Conservation (phyloP, 495 filamentous ascomycete species). For the Neurospora sp. region DNA sequence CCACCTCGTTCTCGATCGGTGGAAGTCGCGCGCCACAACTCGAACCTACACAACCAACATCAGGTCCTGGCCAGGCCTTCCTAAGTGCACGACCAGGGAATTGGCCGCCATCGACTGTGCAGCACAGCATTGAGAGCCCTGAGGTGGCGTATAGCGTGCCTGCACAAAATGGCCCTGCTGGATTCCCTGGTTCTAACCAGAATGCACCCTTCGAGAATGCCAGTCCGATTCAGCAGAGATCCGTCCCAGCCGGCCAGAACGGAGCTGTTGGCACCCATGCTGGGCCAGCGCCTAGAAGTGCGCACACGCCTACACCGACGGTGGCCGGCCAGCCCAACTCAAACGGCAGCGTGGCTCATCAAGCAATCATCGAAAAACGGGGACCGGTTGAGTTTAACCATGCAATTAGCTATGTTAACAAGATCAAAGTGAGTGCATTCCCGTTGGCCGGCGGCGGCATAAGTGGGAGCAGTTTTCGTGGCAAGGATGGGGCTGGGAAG, state of each 20-base stretch:
- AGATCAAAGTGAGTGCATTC: slow-evolving; percentile 72
- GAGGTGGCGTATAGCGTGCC: slow-evolving; percentile 44
- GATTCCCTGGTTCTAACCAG: slow-evolving; percentile 36
- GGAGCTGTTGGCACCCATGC: slow-evolving; percentile 26
- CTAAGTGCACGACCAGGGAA: slow-evolving; percentile 28
- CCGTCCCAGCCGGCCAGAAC: slow-evolving; percentile 70
- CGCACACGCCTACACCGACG: slow-evolving; percentile 43
- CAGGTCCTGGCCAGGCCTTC: slow-evolving; percentile 25
- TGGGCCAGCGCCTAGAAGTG: slow-evolving; percentile 27
- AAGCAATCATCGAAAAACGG: slow-evolving; percentile 61
- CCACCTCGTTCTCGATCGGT: slow-evolving; percentile 47
- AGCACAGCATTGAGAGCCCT: slow-evolving; percentile 46
- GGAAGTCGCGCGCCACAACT: slow-evolving; percentile 31
- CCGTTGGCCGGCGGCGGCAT: background rate
- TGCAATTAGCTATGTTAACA: slow-evolving; percentile 99
- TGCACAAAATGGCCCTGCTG: slow-evolving; percentile 32
- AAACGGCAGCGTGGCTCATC: slow-evolving; percentile 36
- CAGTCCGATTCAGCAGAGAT: slow-evolving; percentile 67
- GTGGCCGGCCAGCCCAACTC: slow-evolving; percentile 24
- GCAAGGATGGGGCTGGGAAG: background rate
- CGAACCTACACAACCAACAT: slow-evolving; percentile 27
- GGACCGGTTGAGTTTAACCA: slow-evolving; percentile 99
- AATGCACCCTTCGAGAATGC: slow-evolving; percentile 36
- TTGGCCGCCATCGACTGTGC: slow-evolving; percentile 41
- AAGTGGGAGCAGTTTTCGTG: slow-evolving; percentile 4